Percentiles rank a stretch among this genome's conserved stretches.
Evolutionary conservation across 768 basidiomycete genomes (phyloP).

Genomic region (Auricularia sp.): DNA sequence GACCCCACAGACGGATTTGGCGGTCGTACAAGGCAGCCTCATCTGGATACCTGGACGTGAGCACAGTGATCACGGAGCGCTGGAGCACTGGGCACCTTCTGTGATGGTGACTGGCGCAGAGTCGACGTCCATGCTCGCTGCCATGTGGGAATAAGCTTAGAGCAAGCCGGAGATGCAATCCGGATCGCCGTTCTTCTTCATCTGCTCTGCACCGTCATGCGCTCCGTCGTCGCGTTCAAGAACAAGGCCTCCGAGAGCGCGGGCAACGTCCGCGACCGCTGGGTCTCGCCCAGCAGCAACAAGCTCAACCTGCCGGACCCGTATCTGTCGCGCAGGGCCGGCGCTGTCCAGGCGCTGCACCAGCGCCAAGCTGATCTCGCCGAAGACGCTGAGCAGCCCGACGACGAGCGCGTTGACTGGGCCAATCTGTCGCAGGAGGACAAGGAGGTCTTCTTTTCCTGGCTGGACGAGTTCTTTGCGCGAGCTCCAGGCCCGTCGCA

Average conservation of each 20-base stretch:
- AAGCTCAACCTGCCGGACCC: not conserved
- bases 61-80: conserved; percentile 15
- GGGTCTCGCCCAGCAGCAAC: not conserved
- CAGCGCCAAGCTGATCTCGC: not conserved
- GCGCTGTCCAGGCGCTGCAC: not conserved
- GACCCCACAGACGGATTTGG: conserved; percentile 95
- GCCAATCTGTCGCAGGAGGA: conserved; percentile 53
- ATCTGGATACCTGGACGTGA: conserved; percentile 23
- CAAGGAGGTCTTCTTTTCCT: conserved; percentile 61
- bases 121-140: not conserved
- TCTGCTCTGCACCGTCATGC: not conserved
- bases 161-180: not conserved
- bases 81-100: conserved; percentile 14
- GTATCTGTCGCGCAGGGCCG: not conserved
- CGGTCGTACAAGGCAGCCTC: conserved; percentile 88
- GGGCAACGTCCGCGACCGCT: not conserved
- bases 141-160: not conserved
- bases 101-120: conserved; percentile 17
- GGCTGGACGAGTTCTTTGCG: conserved; percentile 74
- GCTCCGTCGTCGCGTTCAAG: not conserved
- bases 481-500: not conserved
- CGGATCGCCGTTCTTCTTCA: not conserved
- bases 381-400: not conserved
- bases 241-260: not conserved
- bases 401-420: conserved; percentile 48